Evolutionary conservation across 495 filamentous ascomycete species (phyloP).

Genomic region (Parathielavia hyrcaniae): DNA sequence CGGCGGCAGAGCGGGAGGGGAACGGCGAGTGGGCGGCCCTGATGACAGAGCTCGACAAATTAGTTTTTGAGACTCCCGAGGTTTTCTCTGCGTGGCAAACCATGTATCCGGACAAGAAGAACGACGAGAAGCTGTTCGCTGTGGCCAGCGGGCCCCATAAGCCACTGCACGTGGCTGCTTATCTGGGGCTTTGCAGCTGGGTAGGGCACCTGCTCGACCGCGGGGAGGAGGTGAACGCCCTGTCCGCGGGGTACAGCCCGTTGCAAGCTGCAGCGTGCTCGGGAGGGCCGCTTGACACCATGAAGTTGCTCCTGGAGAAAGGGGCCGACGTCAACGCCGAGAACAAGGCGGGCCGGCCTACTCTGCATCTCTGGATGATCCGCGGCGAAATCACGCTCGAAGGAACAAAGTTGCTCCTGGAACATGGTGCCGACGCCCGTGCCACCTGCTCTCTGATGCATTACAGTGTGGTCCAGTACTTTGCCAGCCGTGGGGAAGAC

Average conservation of each 20-base stretch:
- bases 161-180: constrained; percentile 20
- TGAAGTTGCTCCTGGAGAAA: constrained; percentile 44
- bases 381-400: neutral
- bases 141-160: constrained; percentile 2
- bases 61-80: constrained; percentile 6
- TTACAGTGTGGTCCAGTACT: constrained; percentile 12
- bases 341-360: neutral
- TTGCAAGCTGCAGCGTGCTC: constrained; percentile 50
- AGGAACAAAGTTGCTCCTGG: constrained; percentile 1
- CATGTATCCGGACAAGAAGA: constrained; percentile 2
- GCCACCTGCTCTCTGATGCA: neutral
- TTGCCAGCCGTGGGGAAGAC: constrained; percentile 6
- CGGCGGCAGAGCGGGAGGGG: constrained; percentile 17
- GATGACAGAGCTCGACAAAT: constrained; percentile 24
- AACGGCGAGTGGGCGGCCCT: constrained; percentile 17
- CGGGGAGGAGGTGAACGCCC: constrained; percentile 17
- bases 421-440: constrained; percentile 14
- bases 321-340: constrained; percentile 42
- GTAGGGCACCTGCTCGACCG: constrained; percentile 12
- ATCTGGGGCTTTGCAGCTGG: constrained; percentile 19
- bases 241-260: constrained; percentile 30
- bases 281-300: constrained; percentile 37
- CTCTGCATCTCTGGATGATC: constrained; percentile 7
- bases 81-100: constrained; percentile 22
- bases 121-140: neutral